A percentile compares a stretch with the other conserved stretches of the same genome.
These are phyloP conservation scores for Cornus suecica DNA, from an alignment of 148 eudicot species.

Conservation along the genomic window DNA sequence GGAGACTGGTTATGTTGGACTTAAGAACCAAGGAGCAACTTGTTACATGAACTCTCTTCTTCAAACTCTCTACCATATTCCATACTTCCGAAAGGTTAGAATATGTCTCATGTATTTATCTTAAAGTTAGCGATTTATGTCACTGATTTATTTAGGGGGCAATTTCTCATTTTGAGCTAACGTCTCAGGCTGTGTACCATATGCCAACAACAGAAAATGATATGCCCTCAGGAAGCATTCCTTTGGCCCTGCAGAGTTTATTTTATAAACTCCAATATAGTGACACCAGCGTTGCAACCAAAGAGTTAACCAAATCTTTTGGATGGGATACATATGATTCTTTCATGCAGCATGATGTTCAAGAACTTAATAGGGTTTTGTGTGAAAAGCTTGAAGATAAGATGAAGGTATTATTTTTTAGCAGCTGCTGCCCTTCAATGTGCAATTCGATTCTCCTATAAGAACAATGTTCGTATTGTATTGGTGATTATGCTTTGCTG, in stretches of 20 bases:
- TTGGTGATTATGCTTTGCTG: constrained; percentile 14
- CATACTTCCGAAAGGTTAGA: constrained; percentile 85
- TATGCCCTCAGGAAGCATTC: constrained; percentile 70
- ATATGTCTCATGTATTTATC: background rate
- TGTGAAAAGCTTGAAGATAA: constrained; percentile 94
- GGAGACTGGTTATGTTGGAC: constrained; percentile 93
- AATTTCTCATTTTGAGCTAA: constrained; percentile 14
- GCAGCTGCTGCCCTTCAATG: background rate
- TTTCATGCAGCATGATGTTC: constrained; percentile 98
- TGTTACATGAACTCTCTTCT: constrained; percentile 96
- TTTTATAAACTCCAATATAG: constrained; percentile 89
- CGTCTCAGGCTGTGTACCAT: constrained; percentile 82
- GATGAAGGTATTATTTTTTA: constrained; percentile 64
- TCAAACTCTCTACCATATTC: constrained; percentile 83
- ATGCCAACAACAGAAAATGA: constrained; percentile 98
- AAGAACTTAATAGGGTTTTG: constrained; percentile 86
- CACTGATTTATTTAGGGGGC: background rate
- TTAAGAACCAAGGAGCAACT: constrained; percentile 95
- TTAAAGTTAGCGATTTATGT: background rate
- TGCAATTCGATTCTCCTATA: background rate
- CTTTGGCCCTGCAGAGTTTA: constrained; percentile 84
- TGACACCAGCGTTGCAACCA: constrained; percentile 83
- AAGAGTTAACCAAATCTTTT: constrained; percentile 90
- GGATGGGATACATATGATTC: constrained; percentile 98
- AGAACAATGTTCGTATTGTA: background rate